phyloP scores from a whole-genome alignment of 331 rosid species.

The Rosa hybrid region DNA sequence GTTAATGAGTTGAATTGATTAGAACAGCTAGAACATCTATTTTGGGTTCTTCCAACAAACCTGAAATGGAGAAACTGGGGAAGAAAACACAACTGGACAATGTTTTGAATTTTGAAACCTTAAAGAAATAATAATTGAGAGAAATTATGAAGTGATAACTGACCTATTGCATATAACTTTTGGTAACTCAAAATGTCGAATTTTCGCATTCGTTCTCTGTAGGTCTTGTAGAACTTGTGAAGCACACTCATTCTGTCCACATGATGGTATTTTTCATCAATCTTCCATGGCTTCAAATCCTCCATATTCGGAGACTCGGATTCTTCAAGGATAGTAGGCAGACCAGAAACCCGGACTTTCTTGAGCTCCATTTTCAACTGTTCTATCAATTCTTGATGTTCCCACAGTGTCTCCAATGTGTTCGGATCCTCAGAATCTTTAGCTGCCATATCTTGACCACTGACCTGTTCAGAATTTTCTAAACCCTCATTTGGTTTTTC shows the following conservation, averaged over 20 bases:
- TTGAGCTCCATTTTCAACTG: slow-evolving; percentile 87
- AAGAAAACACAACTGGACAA: slow-evolving; percentile 11
- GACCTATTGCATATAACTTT: slow-evolving; percentile 93
- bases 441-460: slow-evolving; percentile 13
- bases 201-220: slow-evolving; percentile 88
- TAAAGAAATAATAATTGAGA: not conserved
- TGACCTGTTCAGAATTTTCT: slow-evolving; percentile 21
- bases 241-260: slow-evolving; percentile 58
- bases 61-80: not conserved
- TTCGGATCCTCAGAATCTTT: slow-evolving; percentile 59
- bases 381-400: slow-evolving; percentile 91
- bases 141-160: slow-evolving; percentile 29
- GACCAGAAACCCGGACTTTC: slow-evolving; percentile 79
- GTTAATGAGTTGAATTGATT: slow-evolving; percentile 16
- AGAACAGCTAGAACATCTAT: slow-evolving; percentile 7
- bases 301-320: slow-evolving; percentile 85
- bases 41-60: slow-evolving; percentile 8
- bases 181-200: slow-evolving; percentile 95
- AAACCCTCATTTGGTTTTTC: not conserved
- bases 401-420: slow-evolving; percentile 78
- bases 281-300: slow-evolving; percentile 94
- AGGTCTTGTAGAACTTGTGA: slow-evolving; percentile 79
- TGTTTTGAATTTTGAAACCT: not conserved
- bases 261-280: slow-evolving; percentile 70
- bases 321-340: slow-evolving; percentile 91